A percentile compares a stretch with the other conserved stretches of the same genome.
These are phyloP conservation scores for Biscogniauxia marginata DNA, from an alignment of 2,329 filamentous ascomycete genomes.

Conservation along the genomic window DNA sequence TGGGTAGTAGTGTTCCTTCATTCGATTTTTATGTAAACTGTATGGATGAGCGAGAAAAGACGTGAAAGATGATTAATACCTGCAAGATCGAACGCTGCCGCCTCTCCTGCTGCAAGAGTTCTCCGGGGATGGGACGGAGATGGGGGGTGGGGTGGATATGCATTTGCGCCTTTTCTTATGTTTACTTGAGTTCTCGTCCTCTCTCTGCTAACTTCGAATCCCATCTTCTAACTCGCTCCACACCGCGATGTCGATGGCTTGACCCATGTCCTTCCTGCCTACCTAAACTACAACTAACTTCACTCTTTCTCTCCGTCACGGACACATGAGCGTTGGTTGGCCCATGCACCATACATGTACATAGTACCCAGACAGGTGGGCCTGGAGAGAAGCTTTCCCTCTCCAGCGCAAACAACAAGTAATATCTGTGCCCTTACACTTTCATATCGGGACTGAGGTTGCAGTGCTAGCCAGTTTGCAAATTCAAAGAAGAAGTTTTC, in stretches of 20 bases:
- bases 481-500: not conserved
- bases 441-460: not conserved
- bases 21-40: not conserved
- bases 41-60: not conserved
- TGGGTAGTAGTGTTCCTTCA: not conserved
- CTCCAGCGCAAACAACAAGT: too few relatives aligned
- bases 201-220: not conserved
- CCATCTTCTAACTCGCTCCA: not conserved
- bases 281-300: not conserved
- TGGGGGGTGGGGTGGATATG: not conserved
- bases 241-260: not conserved
- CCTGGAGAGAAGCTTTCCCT: too few relatives aligned
- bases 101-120: not conserved
- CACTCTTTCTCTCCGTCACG: too few relatives aligned
- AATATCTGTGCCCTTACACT: not conserved
- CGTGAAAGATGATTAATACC: not conserved
- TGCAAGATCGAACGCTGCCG: not conserved
- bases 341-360: too few relatives aligned
- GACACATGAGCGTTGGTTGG: too few relatives aligned
- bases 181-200: too few relatives aligned
- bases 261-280: not conserved
- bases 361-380: too few relatives aligned
- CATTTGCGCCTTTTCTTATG: not conserved
- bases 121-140: not conserved
- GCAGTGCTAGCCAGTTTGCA: not conserved